These are phyloP conservation scores for Lactarius hengduanensis DNA, from an alignment of 768 basidiomycete species.

Conservation along the genomic window DNA sequence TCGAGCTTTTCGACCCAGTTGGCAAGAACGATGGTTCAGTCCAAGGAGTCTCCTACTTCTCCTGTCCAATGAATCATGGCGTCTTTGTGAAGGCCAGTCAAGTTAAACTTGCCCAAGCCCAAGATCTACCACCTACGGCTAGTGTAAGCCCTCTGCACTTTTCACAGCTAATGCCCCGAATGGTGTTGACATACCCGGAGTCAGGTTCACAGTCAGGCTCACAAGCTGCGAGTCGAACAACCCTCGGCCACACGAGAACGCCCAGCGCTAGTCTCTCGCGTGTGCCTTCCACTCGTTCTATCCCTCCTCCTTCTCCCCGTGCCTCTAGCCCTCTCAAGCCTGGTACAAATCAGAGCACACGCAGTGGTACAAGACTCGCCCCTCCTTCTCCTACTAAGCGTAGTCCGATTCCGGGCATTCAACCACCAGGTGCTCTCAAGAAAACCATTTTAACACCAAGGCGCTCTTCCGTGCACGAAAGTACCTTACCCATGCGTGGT, in stretches of 20 bases:
- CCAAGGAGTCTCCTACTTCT: slow-evolving; percentile 76
- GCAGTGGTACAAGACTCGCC: slow-evolving; percentile 21
- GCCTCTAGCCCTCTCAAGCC: slow-evolving; percentile 21
- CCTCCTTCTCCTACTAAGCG: slow-evolving; percentile 60
- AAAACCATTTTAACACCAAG: slow-evolving; percentile 39
- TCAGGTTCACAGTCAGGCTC: slow-evolving; percentile 16
- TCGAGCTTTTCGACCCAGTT: slow-evolving; percentile 76
- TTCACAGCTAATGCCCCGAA: neutral
- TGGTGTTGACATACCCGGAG: slow-evolving; percentile 12
- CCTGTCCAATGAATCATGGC: slow-evolving; percentile 71
- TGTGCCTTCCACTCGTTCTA: slow-evolving; percentile 22
- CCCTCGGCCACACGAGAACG: slow-evolving; percentile 21
- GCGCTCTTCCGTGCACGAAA: slow-evolving; percentile 40
- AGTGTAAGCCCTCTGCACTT: slow-evolving; percentile 10
- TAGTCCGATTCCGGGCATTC: slow-evolving; percentile 28
- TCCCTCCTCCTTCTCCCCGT: slow-evolving; percentile 26
- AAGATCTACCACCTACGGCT: neutral
- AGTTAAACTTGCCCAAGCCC: slow-evolving; percentile 56
- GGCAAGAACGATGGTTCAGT: slow-evolving; percentile 98
- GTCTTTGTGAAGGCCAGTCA: slow-evolving; percentile 89
- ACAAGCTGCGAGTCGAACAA: slow-evolving; percentile 3
- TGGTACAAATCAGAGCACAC: slow-evolving; percentile 24
- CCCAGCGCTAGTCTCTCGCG: slow-evolving; percentile 23
- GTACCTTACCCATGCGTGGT: slow-evolving; percentile 33
- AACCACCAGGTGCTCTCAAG: slow-evolving; percentile 18